These are phyloP conservation scores for Yarrowia alimentaria DNA, from an alignment of 805 yeast genomes.

Conservation along the genomic window DNA sequence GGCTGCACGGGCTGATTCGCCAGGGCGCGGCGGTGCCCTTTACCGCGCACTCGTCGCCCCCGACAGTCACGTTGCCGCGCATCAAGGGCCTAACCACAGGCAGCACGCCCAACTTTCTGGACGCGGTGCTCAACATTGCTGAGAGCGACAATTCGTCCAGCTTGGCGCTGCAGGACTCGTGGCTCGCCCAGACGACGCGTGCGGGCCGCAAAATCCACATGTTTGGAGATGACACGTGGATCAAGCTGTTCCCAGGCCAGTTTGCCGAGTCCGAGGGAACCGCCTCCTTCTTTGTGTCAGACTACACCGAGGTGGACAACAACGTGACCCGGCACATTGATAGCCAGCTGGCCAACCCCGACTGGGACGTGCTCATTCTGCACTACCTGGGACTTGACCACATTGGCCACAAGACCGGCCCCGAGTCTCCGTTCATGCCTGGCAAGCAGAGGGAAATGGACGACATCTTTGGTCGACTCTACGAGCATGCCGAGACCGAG, in stretches of 20 bases:
- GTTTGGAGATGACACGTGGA: constrained; percentile 98
- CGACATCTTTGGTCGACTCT: constrained; percentile 47
- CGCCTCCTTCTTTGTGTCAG: constrained; percentile 89
- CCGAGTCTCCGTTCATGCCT: constrained; percentile 75
- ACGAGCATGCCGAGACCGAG: constrained; percentile 37
- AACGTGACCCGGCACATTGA: constrained; percentile 89
- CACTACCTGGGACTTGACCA: constrained; percentile 96
- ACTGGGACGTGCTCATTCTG: constrained; percentile 83
- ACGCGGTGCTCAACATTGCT: constrained; percentile 90
- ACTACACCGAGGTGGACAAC: constrained; percentile 87
- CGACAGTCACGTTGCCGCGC: constrained; percentile 94
- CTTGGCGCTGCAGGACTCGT: constrained; percentile 74
- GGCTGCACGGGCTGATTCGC: constrained; percentile 62
- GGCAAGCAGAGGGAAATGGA: constrained; percentile 88
- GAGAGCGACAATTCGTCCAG: constrained; percentile 79
- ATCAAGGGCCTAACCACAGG: constrained; percentile 93
- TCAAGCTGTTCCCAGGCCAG: constrained; percentile 73
- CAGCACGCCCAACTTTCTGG: constrained; percentile 88
- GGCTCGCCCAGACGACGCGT: constrained; percentile 67
- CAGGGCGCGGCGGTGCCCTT: constrained; percentile 76
- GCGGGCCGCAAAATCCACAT: constrained; percentile 58
- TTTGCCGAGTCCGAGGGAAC: constrained; percentile 80
- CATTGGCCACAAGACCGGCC: constrained; percentile 97
- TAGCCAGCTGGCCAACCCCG: constrained; percentile 32
- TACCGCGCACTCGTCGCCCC: constrained; percentile 91